These are phyloP conservation scores for Colletotrichum camelliae DNA, from an alignment of 2,329 filamentous ascomycete genomes.

Conservation along the genomic window DNA sequence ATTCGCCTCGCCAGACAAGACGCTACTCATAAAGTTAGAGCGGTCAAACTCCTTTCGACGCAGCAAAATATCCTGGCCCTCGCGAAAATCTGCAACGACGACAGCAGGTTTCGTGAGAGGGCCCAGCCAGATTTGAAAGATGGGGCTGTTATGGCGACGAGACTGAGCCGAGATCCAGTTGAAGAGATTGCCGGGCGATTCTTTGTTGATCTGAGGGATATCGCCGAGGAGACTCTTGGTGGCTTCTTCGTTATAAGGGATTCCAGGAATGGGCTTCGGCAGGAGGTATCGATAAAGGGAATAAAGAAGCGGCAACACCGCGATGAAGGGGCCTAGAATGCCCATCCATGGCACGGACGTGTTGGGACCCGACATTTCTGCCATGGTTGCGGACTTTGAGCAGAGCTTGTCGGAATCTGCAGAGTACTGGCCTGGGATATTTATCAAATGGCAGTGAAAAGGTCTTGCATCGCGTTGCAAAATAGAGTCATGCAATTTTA, in stretches of 20 bases:
- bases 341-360: not conserved
- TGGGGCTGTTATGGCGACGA: not conserved
- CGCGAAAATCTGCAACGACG: constrained; percentile 36
- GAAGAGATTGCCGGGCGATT: not conserved
- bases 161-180: not conserved
- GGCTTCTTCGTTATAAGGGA: not conserved
- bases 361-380: not conserved
- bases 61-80: constrained; percentile 35
- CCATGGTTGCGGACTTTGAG: not conserved
- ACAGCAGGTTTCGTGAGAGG: constrained; percentile 35
- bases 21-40: constrained; percentile 18
- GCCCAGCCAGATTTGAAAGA: constrained; percentile 38
- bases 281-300: not conserved
- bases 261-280: not conserved
- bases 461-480: not conserved
- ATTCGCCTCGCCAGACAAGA: constrained; percentile 10
- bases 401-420: not conserved
- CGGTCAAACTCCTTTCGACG: constrained; percentile 40
- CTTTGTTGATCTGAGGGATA: not conserved
- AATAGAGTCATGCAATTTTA: not conserved
- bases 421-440: not conserved
- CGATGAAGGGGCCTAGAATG: not conserved
- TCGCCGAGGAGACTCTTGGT: not conserved
- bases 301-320: not conserved
- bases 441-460: not conserved